phyloP scores from a whole-genome alignment of 2,329 filamentous ascomycete species.

The Colletotrichum spaethianum region DNA sequence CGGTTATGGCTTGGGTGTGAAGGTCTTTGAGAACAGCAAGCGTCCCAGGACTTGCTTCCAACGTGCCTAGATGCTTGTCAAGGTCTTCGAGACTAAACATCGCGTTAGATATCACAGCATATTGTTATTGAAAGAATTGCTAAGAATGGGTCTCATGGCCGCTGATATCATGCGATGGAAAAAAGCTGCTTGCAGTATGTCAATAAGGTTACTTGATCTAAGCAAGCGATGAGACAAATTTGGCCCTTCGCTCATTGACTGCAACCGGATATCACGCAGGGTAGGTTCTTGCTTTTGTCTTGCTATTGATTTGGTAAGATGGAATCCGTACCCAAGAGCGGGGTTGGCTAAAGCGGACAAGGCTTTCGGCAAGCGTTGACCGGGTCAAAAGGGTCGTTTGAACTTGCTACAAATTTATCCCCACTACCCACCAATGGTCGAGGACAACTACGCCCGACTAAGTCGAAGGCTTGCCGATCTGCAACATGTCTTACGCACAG shows the following conservation, averaged over 20 bases:
- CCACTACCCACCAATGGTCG: not conserved
- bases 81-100: constrained; percentile 30
- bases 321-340: not conserved
- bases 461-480: not conserved
- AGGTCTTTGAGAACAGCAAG: constrained; percentile 48
- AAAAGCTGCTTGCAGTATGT: too few species aligned
- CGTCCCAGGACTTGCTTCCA: constrained; percentile 47
- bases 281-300: too few species aligned
- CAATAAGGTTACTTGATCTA: too few species aligned
- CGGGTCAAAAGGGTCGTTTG: not conserved
- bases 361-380: too few species aligned
- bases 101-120: not conserved
- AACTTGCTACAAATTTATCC: not conserved
- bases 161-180: not conserved
- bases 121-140: not conserved
- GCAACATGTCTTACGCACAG: not conserved
- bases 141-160: not conserved
- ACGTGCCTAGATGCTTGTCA: constrained; percentile 49
- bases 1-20: constrained; percentile 50
- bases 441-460: not conserved
- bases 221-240: too few species aligned
- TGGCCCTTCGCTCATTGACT: too few species aligned
- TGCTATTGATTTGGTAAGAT: not conserved
- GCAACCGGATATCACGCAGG: too few species aligned
- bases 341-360: not conserved